phyloP scores from a whole-genome alignment of 2,329 filamentous ascomycete genomes.

The Daldinia sp. region DNA sequence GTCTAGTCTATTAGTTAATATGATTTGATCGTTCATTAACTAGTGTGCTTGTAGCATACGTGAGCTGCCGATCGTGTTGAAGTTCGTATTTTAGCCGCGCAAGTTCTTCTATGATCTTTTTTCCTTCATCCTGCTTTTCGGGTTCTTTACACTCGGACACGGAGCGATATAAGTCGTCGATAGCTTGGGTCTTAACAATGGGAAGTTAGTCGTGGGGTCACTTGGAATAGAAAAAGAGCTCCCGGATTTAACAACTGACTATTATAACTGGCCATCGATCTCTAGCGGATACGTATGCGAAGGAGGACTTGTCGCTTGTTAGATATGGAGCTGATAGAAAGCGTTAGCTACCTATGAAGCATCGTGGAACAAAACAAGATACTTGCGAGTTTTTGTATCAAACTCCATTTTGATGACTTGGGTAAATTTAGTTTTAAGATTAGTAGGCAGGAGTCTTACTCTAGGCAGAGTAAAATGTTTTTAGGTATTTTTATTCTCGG shows the following conservation, averaged over 20 bases:
- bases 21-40: background rate
- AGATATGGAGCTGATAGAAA: conserved; percentile 73
- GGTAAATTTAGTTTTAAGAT: background rate
- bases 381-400: conserved; percentile 79
- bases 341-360: background rate
- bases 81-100: conserved; percentile 92
- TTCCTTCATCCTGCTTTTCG: conserved; percentile 81
- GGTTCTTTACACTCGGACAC: conserved; percentile 70
- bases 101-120: conserved; percentile 83
- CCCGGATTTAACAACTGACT: conserved; percentile 60
- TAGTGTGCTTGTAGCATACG: conserved; percentile 62
- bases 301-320: conserved; percentile 86
- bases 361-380: background rate
- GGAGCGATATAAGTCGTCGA: conserved; percentile 92
- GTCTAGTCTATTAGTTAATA: conserved; percentile 60
- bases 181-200: conserved; percentile 78
- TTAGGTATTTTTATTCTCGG: background rate
- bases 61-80: conserved; percentile 85
- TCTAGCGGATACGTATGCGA: conserved; percentile 85
- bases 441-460: no score
- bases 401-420: conserved; percentile 69
- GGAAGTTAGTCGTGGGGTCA: conserved; percentile 7
- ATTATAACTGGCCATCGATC: conserved; percentile 95
- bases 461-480: no score
- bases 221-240: background rate